These are phyloP conservation scores for Podaxis sp. DNA, from an alignment of 768 basidiomycete genomes.

Conservation along the genomic window DNA sequence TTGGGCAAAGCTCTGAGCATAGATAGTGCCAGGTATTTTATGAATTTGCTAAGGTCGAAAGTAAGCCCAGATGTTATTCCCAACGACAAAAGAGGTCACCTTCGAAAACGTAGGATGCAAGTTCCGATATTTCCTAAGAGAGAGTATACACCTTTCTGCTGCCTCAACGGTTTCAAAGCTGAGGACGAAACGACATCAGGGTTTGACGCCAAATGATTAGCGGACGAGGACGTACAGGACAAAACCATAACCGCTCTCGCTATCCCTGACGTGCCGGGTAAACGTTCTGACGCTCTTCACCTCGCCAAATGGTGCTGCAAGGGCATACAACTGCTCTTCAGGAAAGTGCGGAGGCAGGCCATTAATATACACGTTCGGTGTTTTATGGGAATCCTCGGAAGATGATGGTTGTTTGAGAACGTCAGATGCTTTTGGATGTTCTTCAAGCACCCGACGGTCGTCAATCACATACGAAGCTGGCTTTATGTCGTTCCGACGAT, in stretches of 20 bases:
- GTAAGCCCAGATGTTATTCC: not conserved
- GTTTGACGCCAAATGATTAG: not conserved
- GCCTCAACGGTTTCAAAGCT: constrained; percentile 70
- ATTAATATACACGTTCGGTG: constrained; percentile 88
- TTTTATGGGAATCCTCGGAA: constrained; percentile 30
- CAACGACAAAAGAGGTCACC: constrained; percentile 35
- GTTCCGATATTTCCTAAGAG: constrained; percentile 70
- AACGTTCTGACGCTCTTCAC: constrained; percentile 82
- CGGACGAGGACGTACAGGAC: constrained; percentile 56
- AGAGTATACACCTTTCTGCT: constrained; percentile 73
- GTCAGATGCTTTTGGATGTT: not conserved
- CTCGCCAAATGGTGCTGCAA: constrained; percentile 69
- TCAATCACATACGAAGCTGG: not conserved
- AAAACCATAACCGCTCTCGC: constrained; percentile 73
- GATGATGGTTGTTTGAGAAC: not conserved
- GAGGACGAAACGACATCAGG: constrained; percentile 1
- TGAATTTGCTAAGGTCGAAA: constrained; percentile 56
- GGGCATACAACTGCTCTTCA: constrained; percentile 74
- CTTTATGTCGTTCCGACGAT: not conserved
- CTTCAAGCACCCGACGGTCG: not conserved
- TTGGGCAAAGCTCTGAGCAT: constrained; percentile 38
- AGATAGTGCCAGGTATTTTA: constrained; percentile 77
- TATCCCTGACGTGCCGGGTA: constrained; percentile 78
- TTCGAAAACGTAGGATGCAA: constrained; percentile 88
- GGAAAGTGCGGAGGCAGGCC: constrained; percentile 82